Base-by-base conservation (phyloP, 2,329 filamentous ascomycete species). In the Xenoacremonium recifei region DNA sequence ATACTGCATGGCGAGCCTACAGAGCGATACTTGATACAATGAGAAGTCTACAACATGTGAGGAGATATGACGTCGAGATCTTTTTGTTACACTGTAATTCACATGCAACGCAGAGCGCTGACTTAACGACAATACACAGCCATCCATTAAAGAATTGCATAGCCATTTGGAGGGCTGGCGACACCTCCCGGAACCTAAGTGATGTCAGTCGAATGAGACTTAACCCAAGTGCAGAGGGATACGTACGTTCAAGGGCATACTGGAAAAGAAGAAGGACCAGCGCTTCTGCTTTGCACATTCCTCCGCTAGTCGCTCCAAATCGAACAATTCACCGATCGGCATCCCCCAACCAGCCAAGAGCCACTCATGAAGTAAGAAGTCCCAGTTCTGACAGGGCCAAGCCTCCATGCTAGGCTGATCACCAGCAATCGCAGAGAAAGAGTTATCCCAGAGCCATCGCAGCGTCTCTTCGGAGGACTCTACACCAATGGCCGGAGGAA, bases 391-490 rank as follows among this genome's bases (percentile, higher is more conserved):
- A 21, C 65, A 55, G 6, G 71, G 69, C 51, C 71, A 75, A 3
- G 72, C 72, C 51, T 82, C 79, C 47, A 78, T 75, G 5, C 58
- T 47, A 0, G 77, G 73, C 36, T 71, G 69, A 44, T 84, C 79
- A 3, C 77, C 76, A 0, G 72, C 79, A 0, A 81, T 70, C 2
- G 79, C 79, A 0, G 76, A 64, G 49, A 83, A 80, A 12, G 37
- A 43, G 5, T 73, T 67, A 40, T 80, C 72, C 77, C 78, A 82
- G 15, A 82, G 62, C 78, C 79, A 83, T 27, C 69, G 66, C 12
- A 79, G 64, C 6, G 70, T 72, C 5, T 66, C 68, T 13, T 71
- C 63, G 3, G 68, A 70, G 1, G 72, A 71, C 37, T 76, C 67
- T 3, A 79, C 63, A 1, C 76, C 77, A 40, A 61, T 55, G 6